Evolutionary conservation across 139 green algal species (phyloP).

Genomic region (Chlamydomonas sp.): DNA sequence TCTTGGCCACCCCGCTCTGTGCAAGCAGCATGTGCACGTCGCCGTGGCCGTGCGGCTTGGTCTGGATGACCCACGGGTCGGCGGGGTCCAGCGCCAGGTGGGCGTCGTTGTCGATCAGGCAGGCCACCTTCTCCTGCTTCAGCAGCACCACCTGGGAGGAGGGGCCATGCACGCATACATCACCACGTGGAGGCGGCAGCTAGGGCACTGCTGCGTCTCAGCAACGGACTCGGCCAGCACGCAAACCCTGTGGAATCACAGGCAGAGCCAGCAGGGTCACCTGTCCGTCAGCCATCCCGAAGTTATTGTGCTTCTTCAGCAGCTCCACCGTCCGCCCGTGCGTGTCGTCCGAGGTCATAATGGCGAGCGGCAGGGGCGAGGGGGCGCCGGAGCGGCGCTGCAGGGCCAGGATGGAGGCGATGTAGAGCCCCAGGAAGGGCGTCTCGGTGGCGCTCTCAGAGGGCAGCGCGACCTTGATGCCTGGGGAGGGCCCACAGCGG

Average conservation of each 20-base stretch:
- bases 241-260: background rate
- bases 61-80: constrained; percentile 82
- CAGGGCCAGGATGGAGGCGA: constrained; percentile 89
- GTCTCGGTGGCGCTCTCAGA: constrained; percentile 76
- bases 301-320: constrained; percentile 87
- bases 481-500: background rate
- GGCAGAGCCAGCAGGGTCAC: constrained; percentile 36
- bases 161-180: background rate
- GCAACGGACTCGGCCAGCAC: background rate
- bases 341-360: constrained; percentile 99
- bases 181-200: too few species aligned
- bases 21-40: constrained; percentile 98
- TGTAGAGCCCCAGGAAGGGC: constrained; percentile 95
- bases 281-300: constrained; percentile 83
- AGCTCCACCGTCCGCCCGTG: constrained; percentile 86
- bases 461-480: constrained; percentile 84
- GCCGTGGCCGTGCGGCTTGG: constrained; percentile 98
- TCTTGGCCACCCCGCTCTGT: constrained; percentile 70
- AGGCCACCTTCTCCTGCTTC: constrained; percentile 99
- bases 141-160: constrained; percentile 83
- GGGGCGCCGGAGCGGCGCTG: constrained; percentile 56
- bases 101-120: constrained; percentile 91
- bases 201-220: too few species aligned
- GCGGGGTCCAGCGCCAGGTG: constrained; percentile 82
- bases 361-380: constrained; percentile 86